Percentiles rank a stretch among this genome's conserved stretches.
These are phyloP conservation scores for Suhomyces canberraensis DNA, from an alignment of 805 yeast species.

Conservation along the genomic window DNA sequence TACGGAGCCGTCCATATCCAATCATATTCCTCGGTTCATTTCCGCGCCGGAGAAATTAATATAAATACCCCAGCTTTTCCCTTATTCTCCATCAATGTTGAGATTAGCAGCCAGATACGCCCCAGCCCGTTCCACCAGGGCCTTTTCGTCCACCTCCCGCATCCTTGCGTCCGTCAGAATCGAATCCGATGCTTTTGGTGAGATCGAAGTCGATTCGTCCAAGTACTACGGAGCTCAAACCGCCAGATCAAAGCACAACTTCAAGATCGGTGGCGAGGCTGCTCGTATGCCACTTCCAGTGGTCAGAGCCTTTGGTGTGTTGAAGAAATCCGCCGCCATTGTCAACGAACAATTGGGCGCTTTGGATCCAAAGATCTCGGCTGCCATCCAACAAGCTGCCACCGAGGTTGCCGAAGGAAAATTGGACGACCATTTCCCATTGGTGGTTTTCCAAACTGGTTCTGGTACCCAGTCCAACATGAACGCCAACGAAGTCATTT, in stretches of 20 bases:
- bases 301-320: slow-evolving; percentile 85
- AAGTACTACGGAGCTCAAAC: slow-evolving; percentile 99
- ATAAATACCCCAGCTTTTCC: slow-evolving; percentile 5
- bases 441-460: slow-evolving; percentile 98
- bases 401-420: slow-evolving; percentile 93
- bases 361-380: slow-evolving; percentile 78
- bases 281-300: slow-evolving; percentile 92
- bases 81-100: slow-evolving; percentile 18
- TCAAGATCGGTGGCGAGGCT: slow-evolving; percentile 90
- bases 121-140: slow-evolving; percentile 16
- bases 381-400: slow-evolving; percentile 89
- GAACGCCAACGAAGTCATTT: slow-evolving; percentile 98
- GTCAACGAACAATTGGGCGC: slow-evolving; percentile 79
- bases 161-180: slow-evolving; percentile 45
- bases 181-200: slow-evolving; percentile 96
- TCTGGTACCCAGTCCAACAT: slow-evolving; percentile 98
- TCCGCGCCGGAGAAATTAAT: no score
- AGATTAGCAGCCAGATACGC: slow-evolving; percentile 20
- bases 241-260: slow-evolving; percentile 87
- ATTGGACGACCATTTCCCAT: slow-evolving; percentile 90
- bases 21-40: not conserved
- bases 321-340: slow-evolving; percentile 92
- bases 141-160: slow-evolving; percentile 24
- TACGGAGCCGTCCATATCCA: no score
- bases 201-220: slow-evolving; percentile 81